Conservation (phyloP, 495 filamentous ascomycete species). For the Hyaloscypha finlandica region DNA sequence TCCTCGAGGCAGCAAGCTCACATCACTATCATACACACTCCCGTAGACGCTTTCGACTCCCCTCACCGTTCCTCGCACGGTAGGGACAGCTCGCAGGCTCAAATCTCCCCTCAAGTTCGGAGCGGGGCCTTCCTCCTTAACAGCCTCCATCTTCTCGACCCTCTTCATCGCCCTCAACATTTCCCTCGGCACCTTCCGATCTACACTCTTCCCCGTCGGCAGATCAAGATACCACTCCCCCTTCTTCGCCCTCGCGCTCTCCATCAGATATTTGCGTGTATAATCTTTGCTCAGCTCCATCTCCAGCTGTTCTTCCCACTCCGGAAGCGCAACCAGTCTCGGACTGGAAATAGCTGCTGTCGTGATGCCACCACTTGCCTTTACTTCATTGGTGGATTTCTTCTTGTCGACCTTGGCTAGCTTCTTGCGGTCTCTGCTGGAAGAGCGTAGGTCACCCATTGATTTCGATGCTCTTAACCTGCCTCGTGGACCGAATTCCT, state of each 20-base stretch:
- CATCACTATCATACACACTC: too few species aligned
- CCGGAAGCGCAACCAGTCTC: background rate
- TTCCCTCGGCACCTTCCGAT: background rate
- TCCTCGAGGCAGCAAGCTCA: too few species aligned
- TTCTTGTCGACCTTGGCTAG: background rate
- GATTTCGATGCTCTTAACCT: background rate
- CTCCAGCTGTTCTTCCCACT: background rate
- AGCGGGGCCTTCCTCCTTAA: too few species aligned
- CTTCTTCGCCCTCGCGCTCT: background rate
- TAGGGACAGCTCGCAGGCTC: too few species aligned
- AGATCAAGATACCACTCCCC: background rate
- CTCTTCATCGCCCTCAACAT: background rate
- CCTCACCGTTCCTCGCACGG: too few species aligned
- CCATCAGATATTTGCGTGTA: background rate
- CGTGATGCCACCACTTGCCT: too few species aligned
- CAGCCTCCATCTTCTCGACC: too few species aligned
- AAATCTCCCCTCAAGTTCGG: too few species aligned
- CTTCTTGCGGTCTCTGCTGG: background rate
- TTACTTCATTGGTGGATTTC: background rate
- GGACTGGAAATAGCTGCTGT: background rate
- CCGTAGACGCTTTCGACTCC: too few species aligned
- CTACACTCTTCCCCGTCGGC: too few species aligned
- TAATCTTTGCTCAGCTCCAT: background rate
- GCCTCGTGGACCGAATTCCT: background rate
- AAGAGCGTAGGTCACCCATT: background rate